A percentile compares a stretch with the other conserved stretches of the same genome.
phyloP scores from a whole-genome alignment of 169 alveolate genomes.

The Babesia gibsoni region DNA sequence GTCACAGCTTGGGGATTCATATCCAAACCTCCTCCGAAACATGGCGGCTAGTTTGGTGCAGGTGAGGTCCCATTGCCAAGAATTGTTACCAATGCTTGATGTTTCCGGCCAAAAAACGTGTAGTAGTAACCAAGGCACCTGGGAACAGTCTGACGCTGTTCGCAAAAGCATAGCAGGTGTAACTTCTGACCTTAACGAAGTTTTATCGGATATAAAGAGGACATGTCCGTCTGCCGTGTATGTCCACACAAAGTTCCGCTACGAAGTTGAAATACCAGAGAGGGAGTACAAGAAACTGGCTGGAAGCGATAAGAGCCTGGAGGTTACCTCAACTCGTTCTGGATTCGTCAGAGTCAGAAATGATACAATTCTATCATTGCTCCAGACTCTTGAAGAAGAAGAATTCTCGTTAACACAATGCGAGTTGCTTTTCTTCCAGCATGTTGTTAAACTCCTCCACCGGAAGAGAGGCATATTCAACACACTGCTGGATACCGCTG shows the following conservation, averaged over 20 bases:
- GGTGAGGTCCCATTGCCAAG: slow-evolving; percentile 62
- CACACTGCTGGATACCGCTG: slow-evolving; percentile 71
- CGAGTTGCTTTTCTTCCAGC: slow-evolving; percentile 61
- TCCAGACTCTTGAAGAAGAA: slow-evolving; percentile 43
- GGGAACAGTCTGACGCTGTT: slow-evolving; percentile 62
- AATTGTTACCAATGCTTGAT: slow-evolving; percentile 61
- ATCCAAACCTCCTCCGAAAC: slow-evolving; percentile 34
- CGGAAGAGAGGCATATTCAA: slow-evolving; percentile 53
- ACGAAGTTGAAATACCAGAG: slow-evolving; percentile 87
- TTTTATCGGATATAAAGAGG: slow-evolving; percentile 37
- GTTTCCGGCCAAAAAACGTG: slow-evolving; percentile 60
- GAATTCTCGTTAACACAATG: slow-evolving; percentile 80
- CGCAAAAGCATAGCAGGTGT: slow-evolving; percentile 41
- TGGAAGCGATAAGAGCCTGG: slow-evolving; percentile 65
- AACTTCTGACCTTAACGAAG: slow-evolving; percentile 32
- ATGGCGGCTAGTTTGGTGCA: slow-evolving; percentile 31
- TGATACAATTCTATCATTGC: slow-evolving; percentile 50
- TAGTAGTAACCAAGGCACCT: slow-evolving; percentile 63
- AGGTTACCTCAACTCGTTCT: slow-evolving; percentile 89
- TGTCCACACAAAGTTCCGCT: slow-evolving; percentile 84
- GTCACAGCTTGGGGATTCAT: slow-evolving; percentile 14
- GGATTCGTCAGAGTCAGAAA: slow-evolving; percentile 90
- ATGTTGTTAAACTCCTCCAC: slow-evolving; percentile 29
- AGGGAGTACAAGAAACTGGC: slow-evolving; percentile 63
- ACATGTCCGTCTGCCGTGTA: slow-evolving; percentile 48